phyloP scores from a whole-genome alignment of 768 basidiomycete species.

The Naematelia encephala region DNA sequence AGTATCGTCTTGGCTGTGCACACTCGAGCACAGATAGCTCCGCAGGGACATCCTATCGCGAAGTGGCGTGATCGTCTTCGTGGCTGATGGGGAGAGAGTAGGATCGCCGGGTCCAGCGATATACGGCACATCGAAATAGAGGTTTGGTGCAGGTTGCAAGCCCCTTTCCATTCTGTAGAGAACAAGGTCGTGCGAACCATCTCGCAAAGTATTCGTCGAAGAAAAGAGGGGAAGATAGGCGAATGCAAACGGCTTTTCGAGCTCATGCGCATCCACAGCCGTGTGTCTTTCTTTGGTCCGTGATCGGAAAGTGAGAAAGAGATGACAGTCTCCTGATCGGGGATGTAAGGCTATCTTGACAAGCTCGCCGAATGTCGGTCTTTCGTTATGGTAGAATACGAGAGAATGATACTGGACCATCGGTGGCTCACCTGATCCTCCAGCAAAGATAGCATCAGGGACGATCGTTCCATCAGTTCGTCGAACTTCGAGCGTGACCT shows the following conservation, averaged over 20 bases:
- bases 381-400: slow-evolving; percentile 80
- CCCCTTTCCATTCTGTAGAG: slow-evolving; percentile 80
- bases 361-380: slow-evolving; percentile 89
- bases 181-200: slow-evolving; percentile 79
- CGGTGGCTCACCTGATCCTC: slow-evolving; percentile 79
- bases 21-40: slow-evolving; percentile 86
- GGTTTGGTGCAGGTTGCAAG: slow-evolving; percentile 60
- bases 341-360: slow-evolving; percentile 66
- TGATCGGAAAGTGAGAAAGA: slow-evolving; percentile 91
- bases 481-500: slow-evolving; percentile 85
- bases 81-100: slow-evolving; percentile 52
- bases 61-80: slow-evolving; percentile 60
- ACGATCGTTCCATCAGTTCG: slow-evolving; percentile 66
- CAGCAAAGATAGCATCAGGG: slow-evolving; percentile 65
- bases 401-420: slow-evolving; percentile 81
- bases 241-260: slow-evolving; percentile 83
- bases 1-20: slow-evolving; percentile 84
- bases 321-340: slow-evolving; percentile 69
- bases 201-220: slow-evolving; percentile 75
- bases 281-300: slow-evolving; percentile 46
- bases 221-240: slow-evolving; percentile 85
- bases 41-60: slow-evolving; percentile 77
- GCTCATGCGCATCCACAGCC: slow-evolving; percentile 49
- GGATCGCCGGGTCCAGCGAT: not conserved
- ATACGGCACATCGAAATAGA: slow-evolving; percentile 64